Evolutionary conservation across 2,329 filamentous ascomycete species (phyloP), one percentile per base, ranked within the genome.

Genomic region (Verticillium longisporum): DNA sequence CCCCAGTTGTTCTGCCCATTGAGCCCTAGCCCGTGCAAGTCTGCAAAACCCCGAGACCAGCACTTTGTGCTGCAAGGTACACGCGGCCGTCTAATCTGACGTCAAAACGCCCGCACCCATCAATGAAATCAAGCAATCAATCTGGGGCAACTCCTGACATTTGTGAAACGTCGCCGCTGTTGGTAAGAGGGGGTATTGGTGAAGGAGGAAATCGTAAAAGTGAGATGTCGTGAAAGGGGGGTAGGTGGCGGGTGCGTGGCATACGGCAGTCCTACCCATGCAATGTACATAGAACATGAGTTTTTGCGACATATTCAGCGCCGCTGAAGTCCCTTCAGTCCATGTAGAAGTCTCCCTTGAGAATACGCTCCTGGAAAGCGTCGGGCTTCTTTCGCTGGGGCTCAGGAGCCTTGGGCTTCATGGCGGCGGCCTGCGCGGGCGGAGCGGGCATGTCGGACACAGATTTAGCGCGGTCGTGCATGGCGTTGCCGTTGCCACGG

Each of bases 321-420:
- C 38, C 34, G 21, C 6, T 26, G 53, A 33, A 14, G 18, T 26
- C n/a, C n/a, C 26, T 63, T 81, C 81, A 97, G 72, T 97, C 93
- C 92, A 98, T 97, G 79, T 95, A 95, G 70, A 99, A 98, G 71
- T 99, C 95, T 56, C 94, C 95, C 78, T 97, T 95, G 67, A 99
- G 83, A 69, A 99, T 98, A 67, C 96, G 87, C 82, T 99, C 95
- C 76, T 97, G 93, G 78, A 97, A 95, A 65, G 89, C 89, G 78
- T 99, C 95, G 34, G 94, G 93, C 80, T 94, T 96, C 66, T 81
- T 81, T 41, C 82, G 78, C 58, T 60, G 53, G 2, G 57, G 57
- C 68, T 80, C 75, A 58, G 74, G 69, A 57, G 75, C 75, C 66
- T 78, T 77, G 57, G 79, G 77, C 70, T 76, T 78, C 65, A 76